phyloP scores from a whole-genome alignment of 208 protist species.

The Trypanosoma boissoni region DNA sequence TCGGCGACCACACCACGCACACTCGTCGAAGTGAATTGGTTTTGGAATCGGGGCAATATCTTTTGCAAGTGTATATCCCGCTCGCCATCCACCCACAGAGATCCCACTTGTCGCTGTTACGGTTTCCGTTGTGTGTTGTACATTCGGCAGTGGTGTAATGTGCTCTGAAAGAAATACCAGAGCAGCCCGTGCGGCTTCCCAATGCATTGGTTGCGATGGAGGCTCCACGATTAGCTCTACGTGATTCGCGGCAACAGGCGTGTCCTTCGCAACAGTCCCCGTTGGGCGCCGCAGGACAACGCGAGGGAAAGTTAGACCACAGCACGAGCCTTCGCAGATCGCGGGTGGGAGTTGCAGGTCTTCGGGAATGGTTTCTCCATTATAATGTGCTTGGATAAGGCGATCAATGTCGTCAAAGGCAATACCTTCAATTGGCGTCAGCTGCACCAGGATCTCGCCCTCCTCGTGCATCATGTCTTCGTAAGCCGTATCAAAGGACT shows the following conservation, averaged over 20 bases:
- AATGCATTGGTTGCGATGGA: constrained; percentile 32
- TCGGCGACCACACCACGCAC: constrained; percentile 64
- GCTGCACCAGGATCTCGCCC: constrained; percentile 71
- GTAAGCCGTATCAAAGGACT: constrained; percentile 41
- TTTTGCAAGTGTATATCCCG: constrained; percentile 21
- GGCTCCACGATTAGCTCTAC: constrained; percentile 32
- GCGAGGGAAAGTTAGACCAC: constrained; percentile 52
- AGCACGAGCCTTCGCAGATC: constrained; percentile 56
- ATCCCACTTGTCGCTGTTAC: too few species aligned
- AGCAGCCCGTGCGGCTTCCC: constrained; percentile 33
- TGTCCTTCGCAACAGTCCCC: constrained; percentile 43
- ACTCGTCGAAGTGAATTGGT: constrained; percentile 24
- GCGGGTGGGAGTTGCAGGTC: constrained; percentile 13
- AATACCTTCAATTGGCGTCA: constrained; percentile 71
- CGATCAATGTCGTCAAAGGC: constrained; percentile 65
- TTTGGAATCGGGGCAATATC: constrained; percentile 19
- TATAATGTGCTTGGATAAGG: too few species aligned
- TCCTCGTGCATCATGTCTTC: constrained; percentile 71
- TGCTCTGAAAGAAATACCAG: constrained; percentile 44
- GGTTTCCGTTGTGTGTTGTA: neutral
- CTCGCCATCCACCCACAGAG: neutral
- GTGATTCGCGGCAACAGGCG: constrained; percentile 47
- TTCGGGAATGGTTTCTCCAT: constrained; percentile 13
- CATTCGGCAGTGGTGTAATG: constrained; percentile 14
- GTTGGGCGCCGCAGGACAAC: constrained; percentile 59